Evolutionary conservation across 345 rosid genomes (phyloP).

Genomic region (Abelmoschus esculentus): DNA sequence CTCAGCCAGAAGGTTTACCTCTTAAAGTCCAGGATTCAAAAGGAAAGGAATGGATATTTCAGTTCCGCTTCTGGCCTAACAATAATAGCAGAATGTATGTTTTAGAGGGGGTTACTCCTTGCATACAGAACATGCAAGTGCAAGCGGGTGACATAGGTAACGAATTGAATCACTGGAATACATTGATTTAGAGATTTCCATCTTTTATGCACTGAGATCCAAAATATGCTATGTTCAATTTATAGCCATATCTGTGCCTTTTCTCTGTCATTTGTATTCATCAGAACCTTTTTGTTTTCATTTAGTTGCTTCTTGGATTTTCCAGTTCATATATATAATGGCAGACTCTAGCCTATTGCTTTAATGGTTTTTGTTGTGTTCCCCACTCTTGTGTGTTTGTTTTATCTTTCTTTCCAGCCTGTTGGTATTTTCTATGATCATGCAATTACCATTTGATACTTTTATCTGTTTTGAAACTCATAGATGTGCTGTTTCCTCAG

Average conservation of each 20-base stretch:
- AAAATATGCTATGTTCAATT: constrained; percentile 8
- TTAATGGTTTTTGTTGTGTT: constrained; percentile 1
- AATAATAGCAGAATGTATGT: constrained; percentile 90
- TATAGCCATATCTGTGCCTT: not conserved
- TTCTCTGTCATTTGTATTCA: not conserved
- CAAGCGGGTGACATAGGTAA: constrained; percentile 98
- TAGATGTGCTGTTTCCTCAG: constrained; percentile 37
- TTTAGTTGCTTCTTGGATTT: constrained; percentile 11
- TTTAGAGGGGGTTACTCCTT: constrained; percentile 88
- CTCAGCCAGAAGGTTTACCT: constrained; percentile 85
- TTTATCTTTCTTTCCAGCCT: constrained; percentile 12
- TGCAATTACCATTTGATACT: constrained; percentile 5
- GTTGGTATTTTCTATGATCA: constrained; percentile 10
- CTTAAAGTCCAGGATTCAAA: constrained; percentile 84
- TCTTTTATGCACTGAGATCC: not conserved
- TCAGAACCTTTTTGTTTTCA: constrained; percentile 1
- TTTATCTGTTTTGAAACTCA: constrained; percentile 20
- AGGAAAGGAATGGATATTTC: constrained; percentile 96
- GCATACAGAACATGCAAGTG: constrained; percentile 87
- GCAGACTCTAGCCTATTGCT: not conserved
- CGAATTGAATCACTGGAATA: constrained; percentile 10
- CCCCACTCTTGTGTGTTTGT: not conserved
- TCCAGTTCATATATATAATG: constrained; percentile 8
- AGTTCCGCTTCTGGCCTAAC: constrained; percentile 95
- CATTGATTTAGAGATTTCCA: not conserved